Evolutionary conservation across 2,329 filamentous ascomycete species (phyloP).

Genomic region (Penicillium paneum): DNA sequence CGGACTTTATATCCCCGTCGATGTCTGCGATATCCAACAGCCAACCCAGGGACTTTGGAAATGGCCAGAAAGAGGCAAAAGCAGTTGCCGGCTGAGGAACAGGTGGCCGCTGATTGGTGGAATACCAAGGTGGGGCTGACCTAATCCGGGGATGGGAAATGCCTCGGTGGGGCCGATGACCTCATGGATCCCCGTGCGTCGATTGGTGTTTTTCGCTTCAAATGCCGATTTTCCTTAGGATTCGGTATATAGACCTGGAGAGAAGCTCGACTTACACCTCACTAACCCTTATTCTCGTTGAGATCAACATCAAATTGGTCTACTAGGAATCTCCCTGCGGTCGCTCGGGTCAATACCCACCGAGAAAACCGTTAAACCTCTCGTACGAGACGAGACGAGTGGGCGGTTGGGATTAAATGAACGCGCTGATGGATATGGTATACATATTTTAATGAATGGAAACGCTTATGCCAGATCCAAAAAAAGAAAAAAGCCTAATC

Average conservation of each 20-base stretch:
- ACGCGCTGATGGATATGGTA: neutral
- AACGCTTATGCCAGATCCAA: neutral
- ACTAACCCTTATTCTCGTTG: neutral
- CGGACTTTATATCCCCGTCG: neutral
- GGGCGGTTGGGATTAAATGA: neutral
- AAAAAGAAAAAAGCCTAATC: constrained; percentile 24
- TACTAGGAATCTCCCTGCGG: neutral
- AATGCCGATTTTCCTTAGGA: constrained; percentile 19
- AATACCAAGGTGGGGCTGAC: neutral
- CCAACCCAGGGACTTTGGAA: neutral
- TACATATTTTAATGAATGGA: neutral
- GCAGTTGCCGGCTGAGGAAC: constrained; percentile 16
- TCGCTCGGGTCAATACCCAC: neutral
- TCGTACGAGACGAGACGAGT: neutral
- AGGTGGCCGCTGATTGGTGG: constrained; percentile 11
- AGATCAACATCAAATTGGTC: neutral
- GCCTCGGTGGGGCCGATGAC: constrained; percentile 5
- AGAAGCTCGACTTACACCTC: neutral
- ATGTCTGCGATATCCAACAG: neutral
- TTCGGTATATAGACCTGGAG: constrained; percentile 4
- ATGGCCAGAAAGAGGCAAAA: neutral
- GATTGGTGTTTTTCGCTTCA: constrained; percentile 3
- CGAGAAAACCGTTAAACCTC: neutral
- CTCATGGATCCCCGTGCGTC: constrained; percentile 4
- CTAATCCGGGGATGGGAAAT: constrained; percentile 16